phyloP scores from a whole-genome alignment of 495 filamentous ascomycete genomes.

The Aspergillus leporis region DNA sequence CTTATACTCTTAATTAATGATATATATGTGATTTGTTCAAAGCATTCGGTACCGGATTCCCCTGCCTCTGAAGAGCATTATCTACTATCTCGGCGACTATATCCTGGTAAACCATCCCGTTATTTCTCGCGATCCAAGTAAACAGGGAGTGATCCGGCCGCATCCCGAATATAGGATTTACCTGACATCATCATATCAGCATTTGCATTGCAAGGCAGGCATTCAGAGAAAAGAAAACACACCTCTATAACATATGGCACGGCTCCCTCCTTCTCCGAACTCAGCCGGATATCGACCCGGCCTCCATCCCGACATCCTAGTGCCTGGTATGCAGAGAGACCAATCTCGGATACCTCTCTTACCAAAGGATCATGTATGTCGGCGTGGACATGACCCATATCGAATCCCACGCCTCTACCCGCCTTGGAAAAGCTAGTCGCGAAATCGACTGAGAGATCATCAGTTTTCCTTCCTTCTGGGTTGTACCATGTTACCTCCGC shows the following conservation, averaged over 20 bases:
- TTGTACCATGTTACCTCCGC: conserved; percentile 11
- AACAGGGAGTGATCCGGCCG: conserved; percentile 3
- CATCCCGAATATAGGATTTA: conserved; percentile 1
- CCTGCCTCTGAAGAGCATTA: conserved; percentile 3
- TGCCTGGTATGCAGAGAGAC: conserved; percentile 7
- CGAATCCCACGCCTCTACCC: not conserved
- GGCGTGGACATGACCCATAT: conserved; percentile 2
- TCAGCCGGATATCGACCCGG: conserved; percentile 13
- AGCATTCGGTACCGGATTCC: not conserved
- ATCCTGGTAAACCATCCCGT: conserved; percentile 8
- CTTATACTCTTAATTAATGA: no score
- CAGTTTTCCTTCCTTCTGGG: not conserved
- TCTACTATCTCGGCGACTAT: conserved; percentile 2
- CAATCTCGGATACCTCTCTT: not conserved
- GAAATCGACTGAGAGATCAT: conserved; percentile 7
- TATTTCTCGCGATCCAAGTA: conserved; percentile 4
- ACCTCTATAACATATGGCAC: conserved; percentile 15
- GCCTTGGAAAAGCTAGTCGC: conserved; percentile 9
- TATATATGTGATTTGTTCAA: no score
- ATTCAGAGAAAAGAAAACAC: not conserved
- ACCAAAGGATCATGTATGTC: conserved; percentile 4
- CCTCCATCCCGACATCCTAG: conserved; percentile 14
- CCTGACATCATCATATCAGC: not conserved
- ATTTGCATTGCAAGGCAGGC: not conserved
- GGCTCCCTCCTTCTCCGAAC: not conserved